Percentiles rank a stretch among this genome's conserved stretches.
Evolutionary conservation across 306 rosid species (phyloP).

Genomic region (Alnus glutinosa): DNA sequence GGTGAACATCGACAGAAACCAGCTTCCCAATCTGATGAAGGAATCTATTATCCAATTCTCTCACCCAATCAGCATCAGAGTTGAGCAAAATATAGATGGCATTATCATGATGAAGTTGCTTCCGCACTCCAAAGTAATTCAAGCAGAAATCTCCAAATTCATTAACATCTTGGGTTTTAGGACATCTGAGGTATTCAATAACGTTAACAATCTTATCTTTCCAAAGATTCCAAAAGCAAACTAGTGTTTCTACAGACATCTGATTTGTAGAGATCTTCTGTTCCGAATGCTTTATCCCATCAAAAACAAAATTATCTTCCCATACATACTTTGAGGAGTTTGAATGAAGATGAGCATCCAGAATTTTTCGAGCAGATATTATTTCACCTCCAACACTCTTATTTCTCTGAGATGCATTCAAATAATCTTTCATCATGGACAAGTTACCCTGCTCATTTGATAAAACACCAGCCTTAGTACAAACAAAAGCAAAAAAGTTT

Average conservation of each 20-base stretch:
- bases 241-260: constrained; percentile 53
- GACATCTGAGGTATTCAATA: constrained; percentile 37
- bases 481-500: constrained; percentile 37
- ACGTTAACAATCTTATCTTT: constrained; percentile 44
- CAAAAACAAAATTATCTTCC: constrained; percentile 38
- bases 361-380: constrained; percentile 51
- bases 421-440: constrained; percentile 24
- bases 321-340: constrained; percentile 37
- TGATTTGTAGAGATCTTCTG: constrained; percentile 28
- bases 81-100: constrained; percentile 42
- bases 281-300: constrained; percentile 32
- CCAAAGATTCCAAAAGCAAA: constrained; percentile 73
- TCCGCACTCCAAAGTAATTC: constrained; percentile 56
- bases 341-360: constrained; percentile 56
- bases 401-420: constrained; percentile 40
- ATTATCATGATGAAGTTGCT: constrained; percentile 21
- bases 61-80: constrained; percentile 65
- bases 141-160: constrained; percentile 51
- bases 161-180: constrained; percentile 32
- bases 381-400: constrained; percentile 52
- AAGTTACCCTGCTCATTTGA: constrained; percentile 27
- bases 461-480: constrained; percentile 51
- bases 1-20: constrained; percentile 35
- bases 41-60: constrained; percentile 27
- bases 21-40: constrained; percentile 39